A percentile compares a stretch with the other conserved stretches of the same genome.
Evolutionary conservation across 1,284 basidiomycete species (phyloP).

Genomic region (Rugiboletus extremiorientalis): DNA sequence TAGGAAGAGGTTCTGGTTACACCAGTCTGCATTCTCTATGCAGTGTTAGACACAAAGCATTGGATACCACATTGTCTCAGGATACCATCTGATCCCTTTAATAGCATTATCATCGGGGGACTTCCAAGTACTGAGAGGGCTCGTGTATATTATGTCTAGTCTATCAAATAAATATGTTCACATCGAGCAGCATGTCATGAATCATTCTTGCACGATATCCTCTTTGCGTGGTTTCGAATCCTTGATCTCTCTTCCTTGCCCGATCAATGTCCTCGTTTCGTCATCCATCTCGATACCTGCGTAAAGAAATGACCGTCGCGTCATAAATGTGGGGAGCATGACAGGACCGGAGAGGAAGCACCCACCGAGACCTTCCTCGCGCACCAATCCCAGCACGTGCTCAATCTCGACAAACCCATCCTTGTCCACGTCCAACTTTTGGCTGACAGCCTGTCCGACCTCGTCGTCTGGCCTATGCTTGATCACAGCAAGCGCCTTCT

Average conservation of each 20-base stretch:
- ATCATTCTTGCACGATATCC: slow-evolving; percentile 79
- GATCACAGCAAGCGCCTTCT: slow-evolving; percentile 90
- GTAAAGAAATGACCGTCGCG: no score
- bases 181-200: not conserved
- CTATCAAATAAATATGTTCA: not conserved
- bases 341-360: not conserved
- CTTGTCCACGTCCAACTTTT: slow-evolving; percentile 95
- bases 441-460: slow-evolving; percentile 84
- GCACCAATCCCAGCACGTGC: slow-evolving; percentile 78
- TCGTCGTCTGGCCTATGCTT: slow-evolving; percentile 93
- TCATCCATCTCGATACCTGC: slow-evolving; percentile 69
- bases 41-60: no score
- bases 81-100: not conserved
- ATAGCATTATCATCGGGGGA: not conserved
- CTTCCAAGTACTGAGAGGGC: not conserved
- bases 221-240: slow-evolving; percentile 80
- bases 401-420: slow-evolving; percentile 93
- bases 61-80: no score
- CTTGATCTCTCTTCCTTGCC: slow-evolving; percentile 73
- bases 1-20: no score
- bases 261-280: slow-evolving; percentile 70
- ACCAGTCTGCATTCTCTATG: no score
- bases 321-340: no score
- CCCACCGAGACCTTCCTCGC: slow-evolving; percentile 75
- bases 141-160: slow-evolving; percentile 16